A percentile compares a stretch with the other conserved stretches of the same genome.
phyloP scores from a whole-genome alignment of 140 eudicot genomes.

The Ambrosia hybrid region DNA sequence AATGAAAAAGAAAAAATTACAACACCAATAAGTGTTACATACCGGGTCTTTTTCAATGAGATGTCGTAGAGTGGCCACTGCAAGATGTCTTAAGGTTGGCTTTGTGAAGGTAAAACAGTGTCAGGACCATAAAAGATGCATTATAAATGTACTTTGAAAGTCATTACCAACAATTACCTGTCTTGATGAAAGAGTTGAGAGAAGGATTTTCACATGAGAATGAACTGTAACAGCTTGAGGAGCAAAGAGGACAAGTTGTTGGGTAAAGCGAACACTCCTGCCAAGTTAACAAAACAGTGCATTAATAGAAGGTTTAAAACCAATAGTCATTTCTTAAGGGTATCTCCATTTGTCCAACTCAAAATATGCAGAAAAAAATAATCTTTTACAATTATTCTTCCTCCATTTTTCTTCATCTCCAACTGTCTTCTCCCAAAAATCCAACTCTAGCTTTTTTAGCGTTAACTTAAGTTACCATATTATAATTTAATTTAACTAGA shows the following conservation, averaged over 20 bases:
- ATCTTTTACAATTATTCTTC: too few species aligned
- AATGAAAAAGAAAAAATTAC: not conserved
- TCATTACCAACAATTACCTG: slow-evolving; percentile 55
- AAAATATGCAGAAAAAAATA: not conserved
- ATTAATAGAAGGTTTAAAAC: slow-evolving; percentile 20
- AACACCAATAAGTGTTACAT: slow-evolving; percentile 24
- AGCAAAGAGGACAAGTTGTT: slow-evolving; percentile 97
- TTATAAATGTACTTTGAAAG: slow-evolving; percentile 1
- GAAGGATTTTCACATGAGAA: slow-evolving; percentile 82
- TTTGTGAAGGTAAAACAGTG: slow-evolving; percentile 34
- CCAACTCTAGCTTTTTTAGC: too few species aligned
- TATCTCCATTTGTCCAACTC: not conserved
- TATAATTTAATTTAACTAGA: too few species aligned
- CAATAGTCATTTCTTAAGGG: not conserved
- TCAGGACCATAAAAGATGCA: slow-evolving; percentile 16
- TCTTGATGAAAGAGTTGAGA: slow-evolving; percentile 93
- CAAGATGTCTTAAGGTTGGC: slow-evolving; percentile 93
- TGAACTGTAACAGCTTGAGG: slow-evolving; percentile 98
- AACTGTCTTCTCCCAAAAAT: too few species aligned
- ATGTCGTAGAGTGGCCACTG: slow-evolving; percentile 91
- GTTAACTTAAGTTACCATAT: too few species aligned
- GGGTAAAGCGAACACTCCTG: slow-evolving; percentile 94
- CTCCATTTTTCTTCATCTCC: too few species aligned
- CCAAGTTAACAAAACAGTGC: slow-evolving; percentile 16
- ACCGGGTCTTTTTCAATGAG: slow-evolving; percentile 98